Conservation (phyloP, 2,329 filamentous ascomycete species). For the Sporothrix humicola region DNA sequence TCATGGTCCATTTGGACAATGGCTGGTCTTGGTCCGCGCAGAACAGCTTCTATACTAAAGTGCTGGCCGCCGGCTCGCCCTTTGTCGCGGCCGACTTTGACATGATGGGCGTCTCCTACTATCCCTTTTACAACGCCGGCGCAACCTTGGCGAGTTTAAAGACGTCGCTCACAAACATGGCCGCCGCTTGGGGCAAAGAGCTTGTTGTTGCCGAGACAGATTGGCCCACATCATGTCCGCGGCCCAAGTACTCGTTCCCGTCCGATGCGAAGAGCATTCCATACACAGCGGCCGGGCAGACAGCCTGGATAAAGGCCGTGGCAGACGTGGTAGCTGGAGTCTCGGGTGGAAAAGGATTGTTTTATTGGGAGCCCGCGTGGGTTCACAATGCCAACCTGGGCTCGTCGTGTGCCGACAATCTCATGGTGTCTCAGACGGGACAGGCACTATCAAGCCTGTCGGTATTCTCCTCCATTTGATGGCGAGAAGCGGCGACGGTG, state of each 20-base stretch:
- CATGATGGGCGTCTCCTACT: constrained; percentile 74
- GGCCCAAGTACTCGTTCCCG: constrained; percentile 62
- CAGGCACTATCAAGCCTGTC: constrained; percentile 36
- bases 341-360: constrained; percentile 62
- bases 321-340: constrained; percentile 61
- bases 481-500: not conserved
- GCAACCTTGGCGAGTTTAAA: constrained; percentile 65
- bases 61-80: constrained; percentile 49
- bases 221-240: constrained; percentile 70
- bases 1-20: constrained; percentile 75
- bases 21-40: constrained; percentile 75
- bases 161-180: constrained; percentile 63
- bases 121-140: constrained; percentile 69
- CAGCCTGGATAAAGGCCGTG: constrained; percentile 64
- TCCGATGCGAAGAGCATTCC: constrained; percentile 64
- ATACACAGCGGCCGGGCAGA: constrained; percentile 67
- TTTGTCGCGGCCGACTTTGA: constrained; percentile 62
- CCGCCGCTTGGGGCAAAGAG: constrained; percentile 66
- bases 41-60: constrained; percentile 63
- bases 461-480: constrained; percentile 27
- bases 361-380: constrained; percentile 67
- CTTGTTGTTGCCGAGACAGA: constrained; percentile 73
- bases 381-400: constrained; percentile 36
- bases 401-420: constrained; percentile 37
- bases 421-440: constrained; percentile 35